phyloP scores from a whole-genome alignment of 306 rosid species.

The Acmispon strigosus region DNA sequence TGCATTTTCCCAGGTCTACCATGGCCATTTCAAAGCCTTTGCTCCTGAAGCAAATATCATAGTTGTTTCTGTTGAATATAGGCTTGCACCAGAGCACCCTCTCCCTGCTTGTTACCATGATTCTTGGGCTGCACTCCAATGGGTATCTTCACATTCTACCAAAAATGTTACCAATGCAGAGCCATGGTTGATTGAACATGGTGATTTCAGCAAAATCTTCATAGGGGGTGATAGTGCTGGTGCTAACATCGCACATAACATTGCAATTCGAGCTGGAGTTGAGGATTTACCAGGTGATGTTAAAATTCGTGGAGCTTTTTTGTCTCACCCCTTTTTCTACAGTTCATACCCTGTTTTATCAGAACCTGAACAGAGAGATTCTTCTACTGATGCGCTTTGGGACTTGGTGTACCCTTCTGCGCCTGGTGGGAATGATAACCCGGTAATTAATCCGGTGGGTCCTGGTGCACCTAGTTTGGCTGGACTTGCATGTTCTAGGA shows the following conservation, averaged over 20 bases:
- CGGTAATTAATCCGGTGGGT: constrained; percentile 14
- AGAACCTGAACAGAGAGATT: background rate
- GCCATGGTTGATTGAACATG: constrained; percentile 27
- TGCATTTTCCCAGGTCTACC: constrained; percentile 29
- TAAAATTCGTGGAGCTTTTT: constrained; percentile 14
- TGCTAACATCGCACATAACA: constrained; percentile 13
- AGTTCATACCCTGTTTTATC: constrained; percentile 16
- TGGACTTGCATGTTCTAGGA: constrained; percentile 16
- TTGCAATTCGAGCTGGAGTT: constrained; percentile 26
- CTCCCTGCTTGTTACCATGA: constrained; percentile 41
- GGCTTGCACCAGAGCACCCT: constrained; percentile 42
- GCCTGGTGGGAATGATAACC: constrained; percentile 23
- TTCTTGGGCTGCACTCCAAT: constrained; percentile 39
- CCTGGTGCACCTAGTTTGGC: constrained; percentile 17
- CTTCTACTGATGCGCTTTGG: constrained; percentile 4
- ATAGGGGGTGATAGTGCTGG: constrained; percentile 31
- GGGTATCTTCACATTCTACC: constrained; percentile 20
- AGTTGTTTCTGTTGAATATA: constrained; percentile 46
- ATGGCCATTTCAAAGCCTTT: constrained; percentile 22
- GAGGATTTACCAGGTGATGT: constrained; percentile 1
- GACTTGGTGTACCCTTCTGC: constrained; percentile 23
- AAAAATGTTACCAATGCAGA: background rate
- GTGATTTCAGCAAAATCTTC: constrained; percentile 24
- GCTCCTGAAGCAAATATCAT: constrained; percentile 22
- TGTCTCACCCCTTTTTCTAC: constrained; percentile 19